Evolutionary conservation across 768 basidiomycete genomes (phyloP).

Genomic region (Russula abietina): DNA sequence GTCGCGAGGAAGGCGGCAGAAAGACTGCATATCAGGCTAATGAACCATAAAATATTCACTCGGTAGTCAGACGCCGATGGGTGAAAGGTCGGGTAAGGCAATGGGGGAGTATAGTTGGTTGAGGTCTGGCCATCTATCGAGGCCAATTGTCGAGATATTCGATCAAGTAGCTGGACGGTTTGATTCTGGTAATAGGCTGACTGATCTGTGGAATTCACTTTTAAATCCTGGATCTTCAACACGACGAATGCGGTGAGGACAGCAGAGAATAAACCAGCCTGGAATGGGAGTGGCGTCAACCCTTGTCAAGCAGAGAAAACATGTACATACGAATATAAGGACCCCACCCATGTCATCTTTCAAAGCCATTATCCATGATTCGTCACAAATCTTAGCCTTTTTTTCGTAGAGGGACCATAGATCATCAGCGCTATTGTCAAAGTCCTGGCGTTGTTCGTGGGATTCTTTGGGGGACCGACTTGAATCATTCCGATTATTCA

Average conservation of each 20-base stretch:
- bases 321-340: background rate
- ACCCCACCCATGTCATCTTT: background rate
- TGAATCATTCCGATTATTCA: no score
- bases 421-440: slow-evolving; percentile 1
- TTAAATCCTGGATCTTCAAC: slow-evolving; percentile 1
- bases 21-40: slow-evolving; percentile 35
- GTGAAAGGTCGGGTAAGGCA: no score
- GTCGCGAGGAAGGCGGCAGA: no score
- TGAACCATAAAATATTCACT: slow-evolving; percentile 40
- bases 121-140: background rate
- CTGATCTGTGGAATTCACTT: background rate
- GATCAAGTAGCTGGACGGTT: background rate
- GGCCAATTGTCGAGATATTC: slow-evolving; percentile 4
- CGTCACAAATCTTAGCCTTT: background rate
- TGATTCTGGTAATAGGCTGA: slow-evolving; percentile 15
- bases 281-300: background rate
- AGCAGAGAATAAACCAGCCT: no score
- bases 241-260: slow-evolving; percentile 12
- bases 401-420: background rate
- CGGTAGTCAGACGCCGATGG: slow-evolving; percentile 33
- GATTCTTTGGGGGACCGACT: no score
- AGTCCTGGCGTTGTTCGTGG: background rate
- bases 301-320: no score
- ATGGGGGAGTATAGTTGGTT: no score
- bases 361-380: background rate